Evolutionary conservation across 2,329 filamentous ascomycete genomes (phyloP).

Genomic region (Escovopsis sp.): DNA sequence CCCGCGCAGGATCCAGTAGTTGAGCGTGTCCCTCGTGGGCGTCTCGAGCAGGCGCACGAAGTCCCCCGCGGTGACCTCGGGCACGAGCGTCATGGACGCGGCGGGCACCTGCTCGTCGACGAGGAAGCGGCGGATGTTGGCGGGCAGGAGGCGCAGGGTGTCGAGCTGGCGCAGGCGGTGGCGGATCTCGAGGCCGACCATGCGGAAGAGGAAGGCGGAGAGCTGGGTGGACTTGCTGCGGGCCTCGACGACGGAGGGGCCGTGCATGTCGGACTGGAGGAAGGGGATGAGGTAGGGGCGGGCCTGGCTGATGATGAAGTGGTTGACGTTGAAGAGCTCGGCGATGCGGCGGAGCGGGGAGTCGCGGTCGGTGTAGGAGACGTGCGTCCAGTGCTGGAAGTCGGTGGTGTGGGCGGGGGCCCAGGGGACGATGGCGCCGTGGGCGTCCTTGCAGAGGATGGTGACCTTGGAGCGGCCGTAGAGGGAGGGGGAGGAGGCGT

Average conservation of each 20-base stretch:
- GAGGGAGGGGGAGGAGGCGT: slow-evolving; percentile 48
- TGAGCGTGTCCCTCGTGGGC: slow-evolving; percentile 57
- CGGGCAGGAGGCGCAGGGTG: slow-evolving; percentile 56
- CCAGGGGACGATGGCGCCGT: slow-evolving; percentile 61
- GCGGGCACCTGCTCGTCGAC: slow-evolving; percentile 73
- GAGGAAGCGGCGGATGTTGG: slow-evolving; percentile 55
- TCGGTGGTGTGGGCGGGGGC: slow-evolving; percentile 43
- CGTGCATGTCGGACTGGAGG: slow-evolving; percentile 64
- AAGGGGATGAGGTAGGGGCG: slow-evolving; percentile 82
- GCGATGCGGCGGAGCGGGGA: slow-evolving; percentile 54
- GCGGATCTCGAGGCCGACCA: slow-evolving; percentile 61
- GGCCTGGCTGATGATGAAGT: slow-evolving; percentile 89
- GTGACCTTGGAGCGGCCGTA: slow-evolving; percentile 47
- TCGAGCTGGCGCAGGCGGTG: slow-evolving; percentile 73
- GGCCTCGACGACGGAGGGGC: slow-evolving; percentile 46
- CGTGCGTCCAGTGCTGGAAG: slow-evolving; percentile 54
- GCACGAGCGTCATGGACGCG: slow-evolving; percentile 65
- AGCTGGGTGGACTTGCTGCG: slow-evolving; percentile 42
- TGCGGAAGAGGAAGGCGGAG: slow-evolving; percentile 44
- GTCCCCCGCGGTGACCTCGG: slow-evolving; percentile 57
- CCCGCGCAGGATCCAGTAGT: slow-evolving; percentile 74
- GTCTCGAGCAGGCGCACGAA: slow-evolving; percentile 70
- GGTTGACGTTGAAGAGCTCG: slow-evolving; percentile 83
- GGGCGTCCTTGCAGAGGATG: slow-evolving; percentile 64
- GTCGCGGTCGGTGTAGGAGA: slow-evolving; percentile 49